Evolutionary conservation across 306 rosid genomes (phyloP).

Genomic region (Dryas alaskensis): DNA sequence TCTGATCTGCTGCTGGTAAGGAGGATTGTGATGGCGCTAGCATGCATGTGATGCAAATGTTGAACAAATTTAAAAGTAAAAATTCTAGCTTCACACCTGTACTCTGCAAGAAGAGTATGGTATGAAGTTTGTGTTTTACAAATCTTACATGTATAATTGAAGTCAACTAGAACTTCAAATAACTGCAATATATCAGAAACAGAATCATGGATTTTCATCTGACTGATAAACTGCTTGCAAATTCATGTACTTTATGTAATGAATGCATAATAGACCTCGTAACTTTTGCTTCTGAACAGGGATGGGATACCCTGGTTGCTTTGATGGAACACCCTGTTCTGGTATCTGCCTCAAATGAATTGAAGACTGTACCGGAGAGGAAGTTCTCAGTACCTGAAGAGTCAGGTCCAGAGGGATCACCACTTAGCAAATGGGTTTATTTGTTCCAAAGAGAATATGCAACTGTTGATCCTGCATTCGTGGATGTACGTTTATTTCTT

Average conservation of each 20-base stretch:
- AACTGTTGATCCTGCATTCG: slow-evolving; percentile 65
- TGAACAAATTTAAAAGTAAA: too few species aligned
- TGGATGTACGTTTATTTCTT: slow-evolving; percentile 45
- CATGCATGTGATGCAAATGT: too few species aligned
- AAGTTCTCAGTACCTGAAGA: slow-evolving; percentile 48
- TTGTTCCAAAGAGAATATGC: slow-evolving; percentile 86
- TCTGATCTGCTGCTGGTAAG: too few species aligned
- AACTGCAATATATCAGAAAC: background rate
- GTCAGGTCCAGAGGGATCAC: slow-evolving; percentile 31
- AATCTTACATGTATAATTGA: too few species aligned
- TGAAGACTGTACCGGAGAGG: slow-evolving; percentile 56
- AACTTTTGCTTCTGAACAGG: slow-evolving; percentile 45
- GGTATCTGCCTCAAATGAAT: slow-evolving; percentile 44
- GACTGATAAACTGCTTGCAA: background rate
- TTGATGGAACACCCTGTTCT: slow-evolving; percentile 57
- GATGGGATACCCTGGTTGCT: slow-evolving; percentile 44
- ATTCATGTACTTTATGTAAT: background rate
- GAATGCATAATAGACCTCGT: background rate
- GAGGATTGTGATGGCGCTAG: too few species aligned
- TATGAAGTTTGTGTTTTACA: too few species aligned
- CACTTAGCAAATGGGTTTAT: slow-evolving; percentile 58
- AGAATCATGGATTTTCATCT: background rate
- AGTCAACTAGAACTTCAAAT: background rate
- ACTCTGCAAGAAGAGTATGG: too few species aligned
- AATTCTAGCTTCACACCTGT: too few species aligned